Evolutionary conservation across 106 monocot genomes (phyloP), one percentile per base, ranked within the genome.

Genomic region (Xerophyta viscosa): DNA sequence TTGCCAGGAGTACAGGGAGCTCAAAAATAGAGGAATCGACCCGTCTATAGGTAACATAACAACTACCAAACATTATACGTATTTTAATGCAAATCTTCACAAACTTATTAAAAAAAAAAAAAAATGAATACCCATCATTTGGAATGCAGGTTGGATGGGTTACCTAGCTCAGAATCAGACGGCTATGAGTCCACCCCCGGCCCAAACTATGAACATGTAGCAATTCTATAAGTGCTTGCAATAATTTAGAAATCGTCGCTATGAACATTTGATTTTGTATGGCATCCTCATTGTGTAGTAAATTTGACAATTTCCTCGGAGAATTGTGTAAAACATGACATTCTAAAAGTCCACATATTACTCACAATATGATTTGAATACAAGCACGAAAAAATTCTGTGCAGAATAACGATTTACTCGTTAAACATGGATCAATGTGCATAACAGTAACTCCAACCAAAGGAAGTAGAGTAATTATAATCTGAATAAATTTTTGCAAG

Each of bases 1-100:
- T 21, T 87, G 81, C 62, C 87, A 87, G 20, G 81, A 87, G 41
- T 86, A 37, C 63, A 80, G 80, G 43, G 80, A 86, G 64, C 70
- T 81, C 11, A 58, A 70, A 27, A 63, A 29, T 31, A 66, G 67
- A 53, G 86, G 80, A 22, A 64, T 70, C n/a, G 80, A 77, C 49
- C 86, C 86, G 46, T 76, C 77, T 37, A 39, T 70, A 52, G 80
- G 80, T 86, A 61, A 39, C 39, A 2, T 33, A 6, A 33, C 7
- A 33, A 33, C 33, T 11, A 6, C 33, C 11, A 11, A 33, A 33
- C 7, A 33, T 6, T 33, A 33, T 11, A 5, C 33, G 7, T 33
- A 11, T 11, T 33, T 6, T 33, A 33, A 6, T 33, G 7, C 5
- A 6, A 33, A 33, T 11, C 11, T 33, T 36, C 33, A 5, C 11